Percentiles rank a stretch among this genome's conserved stretches.
Evolutionary conservation across 345 rosid species (phyloP).

Genomic region (Eucalyptus virginea): DNA sequence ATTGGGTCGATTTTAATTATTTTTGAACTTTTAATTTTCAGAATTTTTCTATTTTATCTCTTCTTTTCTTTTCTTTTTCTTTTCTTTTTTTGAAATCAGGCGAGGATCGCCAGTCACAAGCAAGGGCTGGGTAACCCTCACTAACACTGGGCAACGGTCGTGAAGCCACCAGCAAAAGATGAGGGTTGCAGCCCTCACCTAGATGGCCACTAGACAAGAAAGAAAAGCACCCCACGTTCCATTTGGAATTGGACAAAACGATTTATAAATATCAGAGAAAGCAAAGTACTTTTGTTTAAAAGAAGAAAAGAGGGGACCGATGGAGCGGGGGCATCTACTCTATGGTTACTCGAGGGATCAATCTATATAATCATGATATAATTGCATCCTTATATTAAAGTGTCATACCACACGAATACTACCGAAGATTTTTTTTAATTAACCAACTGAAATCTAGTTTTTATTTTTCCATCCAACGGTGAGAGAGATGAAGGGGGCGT

Average conservation of each 20-base stretch:
- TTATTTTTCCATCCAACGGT: background rate
- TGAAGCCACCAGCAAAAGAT: background rate
- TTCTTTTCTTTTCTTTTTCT: fast-evolving
- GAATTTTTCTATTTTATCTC: background rate
- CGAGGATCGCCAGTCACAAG: fast-evolving
- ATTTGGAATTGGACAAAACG: background rate
- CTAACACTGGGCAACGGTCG: no score
- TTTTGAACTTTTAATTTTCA: background rate
- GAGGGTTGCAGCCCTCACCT: no score
- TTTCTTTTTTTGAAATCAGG: no score
- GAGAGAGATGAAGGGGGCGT: background rate
- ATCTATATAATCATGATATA: background rate
- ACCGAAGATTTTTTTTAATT: background rate
- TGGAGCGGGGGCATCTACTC: background rate
- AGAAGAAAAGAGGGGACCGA: background rate
- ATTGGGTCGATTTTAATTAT: background rate
- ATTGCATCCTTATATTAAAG: background rate
- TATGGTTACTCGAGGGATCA: background rate
- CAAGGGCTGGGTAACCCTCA: background rate
- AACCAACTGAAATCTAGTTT: background rate
- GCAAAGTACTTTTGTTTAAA: background rate
- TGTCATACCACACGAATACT: background rate
- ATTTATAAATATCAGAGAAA: background rate
- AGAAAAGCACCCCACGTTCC: background rate
- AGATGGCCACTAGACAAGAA: background rate